Conservation (phyloP, 2,329 filamentous ascomycete species). For the Cucurbitaria berberidis region DNA sequence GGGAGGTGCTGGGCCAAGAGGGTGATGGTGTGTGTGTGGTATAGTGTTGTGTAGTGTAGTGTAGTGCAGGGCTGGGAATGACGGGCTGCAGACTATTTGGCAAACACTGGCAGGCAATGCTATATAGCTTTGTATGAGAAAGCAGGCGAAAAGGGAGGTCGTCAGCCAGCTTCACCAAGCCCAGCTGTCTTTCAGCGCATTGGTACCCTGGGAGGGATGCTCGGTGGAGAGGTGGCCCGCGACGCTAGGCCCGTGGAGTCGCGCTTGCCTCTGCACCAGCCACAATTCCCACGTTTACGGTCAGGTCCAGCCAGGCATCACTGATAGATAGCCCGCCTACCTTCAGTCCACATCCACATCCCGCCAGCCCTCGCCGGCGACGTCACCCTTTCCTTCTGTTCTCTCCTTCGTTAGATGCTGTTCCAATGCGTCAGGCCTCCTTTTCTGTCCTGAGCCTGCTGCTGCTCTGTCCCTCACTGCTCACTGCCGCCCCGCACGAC, state of each 20-base stretch:
- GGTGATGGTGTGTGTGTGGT: no score
- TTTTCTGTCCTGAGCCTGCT: constrained; percentile 38
- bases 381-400: constrained; percentile 1
- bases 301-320: no score
- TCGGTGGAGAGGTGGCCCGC: constrained; percentile 12
- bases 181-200: constrained; percentile 8
- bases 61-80: no score
- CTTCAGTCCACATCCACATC: no score
- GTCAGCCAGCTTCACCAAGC: neutral
- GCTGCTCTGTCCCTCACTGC: constrained; percentile 36
- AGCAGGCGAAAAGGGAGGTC: neutral
- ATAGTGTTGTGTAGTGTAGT: no score
- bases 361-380: neutral
- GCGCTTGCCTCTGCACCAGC: constrained; percentile 3
- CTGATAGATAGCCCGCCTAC: no score
- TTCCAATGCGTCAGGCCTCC: constrained; percentile 38
- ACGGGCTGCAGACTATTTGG: neutral
- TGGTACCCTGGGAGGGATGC: constrained; percentile 13
- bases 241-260: neutral
- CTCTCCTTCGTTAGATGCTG: neutral
- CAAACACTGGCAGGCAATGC: constrained; percentile 3
- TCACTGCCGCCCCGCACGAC: constrained; percentile 42
- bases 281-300: constrained; percentile 17
- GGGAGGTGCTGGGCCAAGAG: constrained; percentile 12
- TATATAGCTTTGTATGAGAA: neutral